phyloP scores from a whole-genome alignment of 352 stramenopile genomes.

The Aphanomyces invadans region DNA sequence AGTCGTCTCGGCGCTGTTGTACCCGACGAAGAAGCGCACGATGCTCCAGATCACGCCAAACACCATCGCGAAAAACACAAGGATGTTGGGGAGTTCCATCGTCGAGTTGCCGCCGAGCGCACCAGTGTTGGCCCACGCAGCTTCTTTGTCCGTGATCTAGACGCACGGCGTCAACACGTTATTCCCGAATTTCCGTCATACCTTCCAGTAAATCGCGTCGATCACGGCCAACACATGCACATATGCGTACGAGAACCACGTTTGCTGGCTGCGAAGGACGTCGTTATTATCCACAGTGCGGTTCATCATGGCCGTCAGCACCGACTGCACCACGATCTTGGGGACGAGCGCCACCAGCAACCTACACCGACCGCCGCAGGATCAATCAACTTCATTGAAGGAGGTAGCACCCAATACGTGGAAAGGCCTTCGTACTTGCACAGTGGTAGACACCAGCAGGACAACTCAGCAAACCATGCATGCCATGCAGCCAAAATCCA shows the following conservation, averaged over 20 bases:
- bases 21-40: conserved; percentile 57
- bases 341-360: conserved; percentile 60
- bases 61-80: conserved; percentile 57
- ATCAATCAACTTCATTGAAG: too few species aligned
- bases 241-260: conserved; percentile 72
- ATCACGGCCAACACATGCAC: conserved; percentile 66
- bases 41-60: conserved; percentile 57
- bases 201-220: conserved; percentile 54
- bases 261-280: conserved; percentile 62
- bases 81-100: conserved; percentile 59
- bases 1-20: conserved; percentile 60
- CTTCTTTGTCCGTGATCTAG: conserved; percentile 56
- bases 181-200: too few species aligned
- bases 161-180: too few species aligned
- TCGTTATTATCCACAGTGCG: conserved; percentile 67
- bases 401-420: too few species aligned
- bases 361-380: conserved; percentile 7
- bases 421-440: too few species aligned
- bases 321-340: conserved; percentile 63
- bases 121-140: conserved; percentile 56
- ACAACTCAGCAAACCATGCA: background rate
- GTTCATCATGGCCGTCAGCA: conserved; percentile 59
- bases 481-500: background rate
- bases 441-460: too few species aligned
- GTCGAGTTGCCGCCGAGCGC: conserved; percentile 52